Percentiles rank a stretch among this genome's conserved stretches.
Evolutionary conservation across 2,329 filamentous ascomycete genomes (phyloP).

Genomic region (Aspergillus fructus): DNA sequence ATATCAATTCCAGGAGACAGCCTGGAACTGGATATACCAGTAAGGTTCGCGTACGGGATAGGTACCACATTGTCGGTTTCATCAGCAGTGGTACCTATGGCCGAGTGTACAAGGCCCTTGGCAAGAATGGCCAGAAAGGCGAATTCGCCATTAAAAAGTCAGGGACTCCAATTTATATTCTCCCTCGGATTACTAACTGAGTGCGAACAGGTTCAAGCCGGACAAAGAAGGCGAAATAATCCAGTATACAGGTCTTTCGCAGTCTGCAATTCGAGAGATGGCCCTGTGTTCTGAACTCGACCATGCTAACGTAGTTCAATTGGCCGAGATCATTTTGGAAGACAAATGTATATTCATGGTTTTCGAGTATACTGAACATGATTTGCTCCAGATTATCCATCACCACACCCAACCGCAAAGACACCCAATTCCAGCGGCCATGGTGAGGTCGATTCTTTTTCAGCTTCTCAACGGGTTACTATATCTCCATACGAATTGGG

Average conservation of each 20-base stretch:
- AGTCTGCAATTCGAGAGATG: conserved; percentile 97
- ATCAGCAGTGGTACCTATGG: conserved; percentile 98
- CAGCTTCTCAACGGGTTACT: conserved; percentile 92
- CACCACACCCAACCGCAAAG: conserved; percentile 89
- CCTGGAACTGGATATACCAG: conserved; percentile 55
- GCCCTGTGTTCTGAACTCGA: conserved; percentile 88
- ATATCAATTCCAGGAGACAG: conserved; percentile 40
- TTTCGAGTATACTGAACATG: conserved; percentile 97
- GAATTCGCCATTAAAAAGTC: conserved; percentile 99
- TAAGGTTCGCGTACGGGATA: conserved; percentile 86
- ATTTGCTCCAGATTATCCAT: conserved; percentile 95
- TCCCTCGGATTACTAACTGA: conserved; percentile 16
- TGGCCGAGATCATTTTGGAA: conserved; percentile 94
- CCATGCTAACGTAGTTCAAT: conserved; percentile 84
- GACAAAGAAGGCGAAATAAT: conserved; percentile 96
- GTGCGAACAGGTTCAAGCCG: conserved; percentile 69
- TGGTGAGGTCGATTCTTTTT: conserved; percentile 87
- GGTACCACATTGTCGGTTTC: conserved; percentile 95
- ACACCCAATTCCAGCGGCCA: conserved; percentile 82
- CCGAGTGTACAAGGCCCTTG: conserved; percentile 91
- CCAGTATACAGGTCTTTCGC: conserved; percentile 95
- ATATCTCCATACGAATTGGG: conserved; percentile 95
- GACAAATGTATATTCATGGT: conserved; percentile 99
- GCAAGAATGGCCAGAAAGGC: conserved; percentile 68
- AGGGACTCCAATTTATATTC: conserved; percentile 16